Conservation (phyloP, 768 basidiomycete species). For the Gautieria morchelliformis region DNA sequence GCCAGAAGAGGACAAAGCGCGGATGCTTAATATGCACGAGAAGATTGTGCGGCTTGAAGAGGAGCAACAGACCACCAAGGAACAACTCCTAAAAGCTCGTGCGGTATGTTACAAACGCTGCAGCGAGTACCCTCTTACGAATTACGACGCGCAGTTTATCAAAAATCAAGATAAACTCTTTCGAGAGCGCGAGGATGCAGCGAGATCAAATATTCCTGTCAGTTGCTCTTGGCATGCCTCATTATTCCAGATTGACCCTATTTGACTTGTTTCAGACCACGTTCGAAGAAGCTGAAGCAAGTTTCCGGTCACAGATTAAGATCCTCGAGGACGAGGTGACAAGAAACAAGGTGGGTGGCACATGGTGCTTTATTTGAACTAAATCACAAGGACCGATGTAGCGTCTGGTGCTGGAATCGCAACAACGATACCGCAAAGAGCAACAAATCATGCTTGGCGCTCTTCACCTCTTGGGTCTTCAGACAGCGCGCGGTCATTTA, state of each 20-base stretch:
- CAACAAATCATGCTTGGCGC: conserved; percentile 74
- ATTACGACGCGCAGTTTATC: conserved; percentile 55
- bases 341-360: conserved; percentile 43
- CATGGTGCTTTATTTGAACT: conserved; percentile 21
- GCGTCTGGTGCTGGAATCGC: conserved; percentile 42
- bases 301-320: conserved; percentile 54
- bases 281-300: conserved; percentile 66
- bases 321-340: conserved; percentile 54
- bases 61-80: conserved; percentile 56
- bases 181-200: conserved; percentile 62
- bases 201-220: conserved; percentile 35
- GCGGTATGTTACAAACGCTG: conserved; percentile 32
- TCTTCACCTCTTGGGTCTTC: conserved; percentile 63
- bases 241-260: not conserved
- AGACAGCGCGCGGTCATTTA: conserved; percentile 51
- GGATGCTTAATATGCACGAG: conserved; percentile 66
- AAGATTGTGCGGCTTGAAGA: conserved; percentile 66
- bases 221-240: conserved; percentile 24
- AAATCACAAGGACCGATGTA: conserved; percentile 14
- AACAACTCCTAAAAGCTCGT: conserved; percentile 75
- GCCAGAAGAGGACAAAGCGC: conserved; percentile 73
- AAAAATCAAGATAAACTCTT: conserved; percentile 86
- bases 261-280: conserved; percentile 26
- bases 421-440: conserved; percentile 60
- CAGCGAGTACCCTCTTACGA: not conserved